Base-by-base conservation (phyloP, 192 early-diverging fungal species). In the Mortierella antarctica region DNA sequence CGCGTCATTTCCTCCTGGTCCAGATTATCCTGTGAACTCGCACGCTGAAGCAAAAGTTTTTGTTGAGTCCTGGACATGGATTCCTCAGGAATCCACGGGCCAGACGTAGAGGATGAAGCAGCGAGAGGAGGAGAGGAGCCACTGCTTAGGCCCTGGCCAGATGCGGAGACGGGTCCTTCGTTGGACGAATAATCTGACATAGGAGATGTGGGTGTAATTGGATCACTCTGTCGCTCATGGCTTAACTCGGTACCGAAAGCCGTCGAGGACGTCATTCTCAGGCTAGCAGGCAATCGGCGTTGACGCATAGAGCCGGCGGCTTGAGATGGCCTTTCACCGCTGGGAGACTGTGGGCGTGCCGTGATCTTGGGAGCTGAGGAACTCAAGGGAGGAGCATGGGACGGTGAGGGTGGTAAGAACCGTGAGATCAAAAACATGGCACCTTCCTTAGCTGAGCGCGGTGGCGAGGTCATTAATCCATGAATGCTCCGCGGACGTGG, bases 11-110 rank as follows among this genome's bases (percentile, higher is more conserved):
- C 52, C 5, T 60, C 7, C 40, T 80, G 65, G 18, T 80, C 60
- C 54, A 80, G 7, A 12, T 69, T 70, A 8, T 72, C 77, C 2
- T 72, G 60, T 6, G 59, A 63, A 18, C 62, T 67, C 1, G 59
- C 77, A 0, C 65, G 57, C 45, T 80, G 77, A 4, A 80, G 70
- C 23, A 52, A 23, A 2, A 80, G 55, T 23, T 80, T 80, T 58
- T 80, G 77, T 53, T 80, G 77, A 6, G 77, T 80, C 5, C 77
- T 42, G 5, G 77, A 68, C 55, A 63, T 62, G 31, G 65, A 20
- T 11, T 69, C 67, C 23, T 7, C 20, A 44, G 57, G 45, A 14
- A 41, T 69, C 74, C 74, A 71, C 8, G 77, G 55, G 10, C 64
- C 57, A 39, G 65, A 42, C 7, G 9, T 20, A 9, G 53, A 21